Conservation (phyloP, 208 protist species). For the Wallacemonas rigidus region DNA sequence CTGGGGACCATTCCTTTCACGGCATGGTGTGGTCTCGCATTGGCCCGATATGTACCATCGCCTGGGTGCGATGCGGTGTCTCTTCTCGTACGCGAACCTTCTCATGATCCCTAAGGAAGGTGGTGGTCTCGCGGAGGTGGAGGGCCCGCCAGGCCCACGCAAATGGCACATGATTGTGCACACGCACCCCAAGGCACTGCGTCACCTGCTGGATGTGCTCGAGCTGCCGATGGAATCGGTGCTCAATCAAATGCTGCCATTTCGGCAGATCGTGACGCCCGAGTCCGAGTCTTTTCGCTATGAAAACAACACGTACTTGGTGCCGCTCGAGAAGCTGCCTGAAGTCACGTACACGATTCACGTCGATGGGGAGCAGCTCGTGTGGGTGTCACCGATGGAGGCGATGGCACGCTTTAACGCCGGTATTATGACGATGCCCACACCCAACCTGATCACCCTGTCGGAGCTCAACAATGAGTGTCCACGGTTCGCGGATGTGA, state of each 20-base stretch:
- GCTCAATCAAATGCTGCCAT: constrained; percentile 69
- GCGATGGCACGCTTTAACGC: constrained; percentile 89
- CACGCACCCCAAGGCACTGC: constrained; percentile 63
- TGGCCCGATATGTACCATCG: constrained; percentile 71
- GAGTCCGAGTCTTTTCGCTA: constrained; percentile 86
- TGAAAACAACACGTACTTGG: constrained; percentile 73
- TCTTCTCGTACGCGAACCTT: constrained; percentile 74
- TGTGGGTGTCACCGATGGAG: constrained; percentile 91
- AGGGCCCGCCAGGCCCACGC: constrained; percentile 79
- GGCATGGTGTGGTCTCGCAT: constrained; percentile 70
- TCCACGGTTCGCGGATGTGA: constrained; percentile 78
- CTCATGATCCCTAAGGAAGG: constrained; percentile 84
- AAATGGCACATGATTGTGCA: constrained; percentile 80
- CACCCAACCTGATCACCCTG: constrained; percentile 78
- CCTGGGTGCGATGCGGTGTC: constrained; percentile 74
- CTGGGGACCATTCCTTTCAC: constrained; percentile 71
- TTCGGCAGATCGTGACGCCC: constrained; percentile 77
- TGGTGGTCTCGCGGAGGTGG: constrained; percentile 80
- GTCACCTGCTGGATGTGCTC: constrained; percentile 76
- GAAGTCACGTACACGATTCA: constrained; percentile 81
- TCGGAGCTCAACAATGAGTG: constrained; percentile 87
- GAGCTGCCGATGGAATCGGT: constrained; percentile 86
- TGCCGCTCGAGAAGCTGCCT: constrained; percentile 76
- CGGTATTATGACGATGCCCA: constrained; percentile 91
- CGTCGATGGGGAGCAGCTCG: constrained; percentile 68